Evolutionary conservation across 2,329 filamentous ascomycete species (phyloP), one percentile per base, ranked within the genome.

Genomic region (Claviceps spartinae): DNA sequence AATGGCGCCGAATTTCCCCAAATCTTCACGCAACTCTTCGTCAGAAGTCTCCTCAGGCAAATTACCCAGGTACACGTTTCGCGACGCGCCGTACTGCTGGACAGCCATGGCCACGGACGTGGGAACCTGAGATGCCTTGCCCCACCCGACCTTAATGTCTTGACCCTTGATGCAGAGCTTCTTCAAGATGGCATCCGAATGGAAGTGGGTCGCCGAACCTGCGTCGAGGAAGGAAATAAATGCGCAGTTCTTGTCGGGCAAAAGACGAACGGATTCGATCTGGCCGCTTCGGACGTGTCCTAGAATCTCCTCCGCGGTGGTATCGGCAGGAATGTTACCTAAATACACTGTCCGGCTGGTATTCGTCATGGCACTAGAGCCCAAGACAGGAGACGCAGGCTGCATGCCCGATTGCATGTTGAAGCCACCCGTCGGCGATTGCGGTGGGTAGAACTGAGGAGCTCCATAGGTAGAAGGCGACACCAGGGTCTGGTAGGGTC

Each of bases 121-220:
- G 3, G 93, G 93, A 1, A 98, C 93, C 69, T 95, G 91, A 3
- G 93, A 97, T 36, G 93, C 91, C 72, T 98, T 98, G 57, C 93
- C 93, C 93, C 93, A 98, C 56, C 93, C 93, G 62, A 98, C 90
- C 77, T 98, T 98, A 75, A 98, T 96, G 67, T 98, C 93, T 74
- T 97, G 93, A 26, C 91, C 91, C 71, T 95, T 90, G 74, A 98
- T 95, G 62, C 90, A 90, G 66, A 98, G 81, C 78, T 97, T 98
- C 78, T 98, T 98, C 79, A 98, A 80, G 71, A 98, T 98, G 60
- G 93, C 93, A 76, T 98, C 93, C 20, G 93, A 98, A 75, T 98
- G 93, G 73, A 98, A 98, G 68, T 98, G 93, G 22, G 91, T 97
- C 52, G 93, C 93, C 34, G 93, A 96, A 72, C 90, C 95, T 62